Base-by-base conservation (phyloP, 768 basidiomycete genomes). In the Lentinus brumalis region DNA sequence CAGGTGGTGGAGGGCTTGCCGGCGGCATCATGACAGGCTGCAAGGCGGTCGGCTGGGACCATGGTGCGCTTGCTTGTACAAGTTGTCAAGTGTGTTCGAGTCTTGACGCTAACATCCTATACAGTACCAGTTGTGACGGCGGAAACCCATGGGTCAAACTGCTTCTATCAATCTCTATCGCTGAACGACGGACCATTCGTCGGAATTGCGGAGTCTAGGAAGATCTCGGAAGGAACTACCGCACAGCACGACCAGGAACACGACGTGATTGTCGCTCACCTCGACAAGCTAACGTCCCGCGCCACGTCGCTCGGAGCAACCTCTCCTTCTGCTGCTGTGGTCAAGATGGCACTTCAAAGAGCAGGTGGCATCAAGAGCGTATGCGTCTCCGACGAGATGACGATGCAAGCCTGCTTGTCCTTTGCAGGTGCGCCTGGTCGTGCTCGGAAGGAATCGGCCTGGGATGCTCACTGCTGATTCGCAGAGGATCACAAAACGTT, bases 281-380 rank as follows among this genome's bases (percentile, higher is more conserved):
- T 91, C 63, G 70, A 74, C 32, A 72, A 71, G 12, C 79, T 92
- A 65, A 82, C 81, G 21, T 90, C 90, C 1, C 80, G 74, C 44
- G 91, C 91, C 5, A 82, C 86, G 5, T 92, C 89, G 0, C 76
- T 92, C 14, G 91, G 89, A 6, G 90, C 91, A 2, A 86, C 86
- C 18, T 79, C 80, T 50, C 84, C 89, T 38, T 77, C 87, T 8
- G 76, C 84, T 4, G 81, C 76, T 3, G 83, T 87, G 3, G 83
- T 92, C 38, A 82, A 77, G 67, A 84, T 85, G 81, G 87, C 90
- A 10, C 67, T 92, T 38, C 75, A 86, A 41, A 77, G 87, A 66
- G 64, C 73, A 32, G 88, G 89, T 15, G 77, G 74, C 3, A 77
- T 91, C 11, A 79, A 70, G 61, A 87, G 82, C 56, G 81, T 86